These are phyloP conservation scores for Balakata baccata DNA, from an alignment of 345 rosid genomes.

Conservation along the genomic window DNA sequence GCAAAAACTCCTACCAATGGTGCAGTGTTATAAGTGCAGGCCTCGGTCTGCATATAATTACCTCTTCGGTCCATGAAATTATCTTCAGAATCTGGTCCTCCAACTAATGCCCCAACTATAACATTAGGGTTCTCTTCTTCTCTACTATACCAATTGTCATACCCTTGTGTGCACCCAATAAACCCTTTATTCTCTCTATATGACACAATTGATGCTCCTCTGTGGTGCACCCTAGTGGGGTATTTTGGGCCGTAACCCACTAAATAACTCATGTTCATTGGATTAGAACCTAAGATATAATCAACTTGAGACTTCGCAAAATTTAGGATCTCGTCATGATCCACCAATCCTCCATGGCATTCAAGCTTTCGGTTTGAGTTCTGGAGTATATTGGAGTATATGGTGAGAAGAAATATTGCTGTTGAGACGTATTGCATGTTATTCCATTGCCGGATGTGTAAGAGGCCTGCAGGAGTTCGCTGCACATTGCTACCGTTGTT, in stretches of 20 bases:
- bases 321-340: slow-evolving; percentile 45
- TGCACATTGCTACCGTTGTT: slow-evolving; percentile 51
- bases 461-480: slow-evolving; percentile 73
- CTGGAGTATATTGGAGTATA: slow-evolving; percentile 63
- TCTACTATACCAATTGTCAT: slow-evolving; percentile 49
- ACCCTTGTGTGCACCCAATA: slow-evolving; percentile 98
- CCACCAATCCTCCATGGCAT: slow-evolving; percentile 48
- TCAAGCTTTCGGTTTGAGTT: slow-evolving; percentile 37
- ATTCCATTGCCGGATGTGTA: slow-evolving; percentile 91
- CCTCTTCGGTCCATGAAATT: slow-evolving; percentile 43
- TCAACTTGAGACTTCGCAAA: slow-evolving; percentile 85
- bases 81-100: slow-evolving; percentile 59
- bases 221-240: slow-evolving; percentile 80
- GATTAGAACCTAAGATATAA: slow-evolving; percentile 80
- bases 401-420: slow-evolving; percentile 68
- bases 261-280: slow-evolving; percentile 81
- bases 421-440: slow-evolving; percentile 97
- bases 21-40: slow-evolving; percentile 66
- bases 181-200: slow-evolving; percentile 73
- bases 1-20: slow-evolving; percentile 63
- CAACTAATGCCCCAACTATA: slow-evolving; percentile 56
- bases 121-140: slow-evolving; percentile 48
- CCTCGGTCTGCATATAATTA: slow-evolving; percentile 58
- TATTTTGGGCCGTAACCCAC: slow-evolving; percentile 79
- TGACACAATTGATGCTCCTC: slow-evolving; percentile 87